Conservation (phyloP, 805 yeast species). For the Saturnispora silvae region DNA sequence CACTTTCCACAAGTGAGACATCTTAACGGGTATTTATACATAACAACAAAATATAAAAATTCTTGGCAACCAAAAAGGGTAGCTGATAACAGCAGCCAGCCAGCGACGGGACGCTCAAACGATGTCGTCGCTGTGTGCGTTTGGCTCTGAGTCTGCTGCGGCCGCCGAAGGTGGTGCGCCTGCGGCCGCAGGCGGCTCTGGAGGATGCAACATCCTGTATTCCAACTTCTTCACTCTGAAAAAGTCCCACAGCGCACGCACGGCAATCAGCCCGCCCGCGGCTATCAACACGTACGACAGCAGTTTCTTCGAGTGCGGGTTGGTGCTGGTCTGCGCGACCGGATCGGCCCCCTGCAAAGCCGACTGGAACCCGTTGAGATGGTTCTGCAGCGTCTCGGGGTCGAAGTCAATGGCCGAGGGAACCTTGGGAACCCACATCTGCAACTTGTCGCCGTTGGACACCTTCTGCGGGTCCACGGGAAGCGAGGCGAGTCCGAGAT, state of each 20-base stretch:
- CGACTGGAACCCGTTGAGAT: slow-evolving; percentile 21
- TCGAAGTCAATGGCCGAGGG: slow-evolving; percentile 47
- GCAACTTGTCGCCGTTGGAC: slow-evolving; percentile 8
- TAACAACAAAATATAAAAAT: too few species aligned
- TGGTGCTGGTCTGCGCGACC: not conserved
- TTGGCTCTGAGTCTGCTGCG: too few species aligned
- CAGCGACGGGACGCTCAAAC: too few species aligned
- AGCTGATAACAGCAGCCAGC: too few species aligned
- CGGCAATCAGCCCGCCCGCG: slow-evolving; percentile 54
- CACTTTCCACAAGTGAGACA: not conserved
- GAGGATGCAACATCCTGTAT: slow-evolving; percentile 10
- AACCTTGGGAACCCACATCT: slow-evolving; percentile 35
- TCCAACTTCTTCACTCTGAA: slow-evolving; percentile 72
- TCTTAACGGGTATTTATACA: not conserved
- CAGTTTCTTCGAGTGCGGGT: slow-evolving; percentile 33
- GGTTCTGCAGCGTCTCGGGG: slow-evolving; percentile 16
- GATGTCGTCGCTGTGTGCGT: too few species aligned
- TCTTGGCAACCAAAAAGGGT: too few species aligned
- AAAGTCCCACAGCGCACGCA: slow-evolving; percentile 65
- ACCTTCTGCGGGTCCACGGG: slow-evolving; percentile 28
- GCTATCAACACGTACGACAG: slow-evolving; percentile 55
- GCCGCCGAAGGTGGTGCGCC: too few species aligned
- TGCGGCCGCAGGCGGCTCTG: not conserved
- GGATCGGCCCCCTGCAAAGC: slow-evolving; percentile 13
- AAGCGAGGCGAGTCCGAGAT: slow-evolving; percentile 51